These are phyloP conservation scores for Stereum hirsutum DNA, from an alignment of 1,284 basidiomycete genomes.

Conservation along the genomic window DNA sequence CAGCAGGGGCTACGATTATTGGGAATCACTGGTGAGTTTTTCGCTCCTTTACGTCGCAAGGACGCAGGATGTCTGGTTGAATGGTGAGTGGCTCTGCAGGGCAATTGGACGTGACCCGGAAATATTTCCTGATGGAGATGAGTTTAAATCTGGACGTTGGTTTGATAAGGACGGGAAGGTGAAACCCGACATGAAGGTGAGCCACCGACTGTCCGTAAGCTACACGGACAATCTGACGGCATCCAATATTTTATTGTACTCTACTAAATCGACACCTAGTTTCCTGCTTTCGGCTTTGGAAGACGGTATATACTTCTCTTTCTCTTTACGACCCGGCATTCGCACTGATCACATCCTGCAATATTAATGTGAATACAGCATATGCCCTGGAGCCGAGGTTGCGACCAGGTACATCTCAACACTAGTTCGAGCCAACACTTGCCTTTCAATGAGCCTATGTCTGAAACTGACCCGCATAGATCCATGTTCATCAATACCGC, in stretches of 20 bases:
- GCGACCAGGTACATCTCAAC: slow-evolving; percentile 32
- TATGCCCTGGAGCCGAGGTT: slow-evolving; percentile 53
- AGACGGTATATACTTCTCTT: slow-evolving; percentile 29
- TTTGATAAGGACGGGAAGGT: slow-evolving; percentile 37
- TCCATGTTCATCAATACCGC: slow-evolving; percentile 53
- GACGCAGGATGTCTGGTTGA: not conserved
- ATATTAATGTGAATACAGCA: slow-evolving; percentile 18
- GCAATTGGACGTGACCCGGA: slow-evolving; percentile 45
- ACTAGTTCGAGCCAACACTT: not conserved
- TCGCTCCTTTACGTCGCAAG: not conserved
- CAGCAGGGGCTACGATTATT: slow-evolving; percentile 47
- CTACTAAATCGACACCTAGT: slow-evolving; percentile 10
- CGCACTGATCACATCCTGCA: not conserved
- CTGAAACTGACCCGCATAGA: slow-evolving; percentile 17
- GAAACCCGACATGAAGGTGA: slow-evolving; percentile 37
- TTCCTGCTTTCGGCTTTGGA: slow-evolving; percentile 52
- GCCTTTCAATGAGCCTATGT: not conserved
- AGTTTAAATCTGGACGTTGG: slow-evolving; percentile 52
- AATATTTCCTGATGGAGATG: slow-evolving; percentile 48
- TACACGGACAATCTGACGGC: too few species aligned
- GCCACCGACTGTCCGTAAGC: too few species aligned
- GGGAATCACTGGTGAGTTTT: slow-evolving; percentile 46
- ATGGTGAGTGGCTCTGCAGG: slow-evolving; percentile 18
- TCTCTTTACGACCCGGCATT: too few species aligned
- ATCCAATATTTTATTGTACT: too few species aligned